These are phyloP conservation scores for Pleurotus djamor DNA, from an alignment of 768 basidiomycete species.

Conservation along the genomic window DNA sequence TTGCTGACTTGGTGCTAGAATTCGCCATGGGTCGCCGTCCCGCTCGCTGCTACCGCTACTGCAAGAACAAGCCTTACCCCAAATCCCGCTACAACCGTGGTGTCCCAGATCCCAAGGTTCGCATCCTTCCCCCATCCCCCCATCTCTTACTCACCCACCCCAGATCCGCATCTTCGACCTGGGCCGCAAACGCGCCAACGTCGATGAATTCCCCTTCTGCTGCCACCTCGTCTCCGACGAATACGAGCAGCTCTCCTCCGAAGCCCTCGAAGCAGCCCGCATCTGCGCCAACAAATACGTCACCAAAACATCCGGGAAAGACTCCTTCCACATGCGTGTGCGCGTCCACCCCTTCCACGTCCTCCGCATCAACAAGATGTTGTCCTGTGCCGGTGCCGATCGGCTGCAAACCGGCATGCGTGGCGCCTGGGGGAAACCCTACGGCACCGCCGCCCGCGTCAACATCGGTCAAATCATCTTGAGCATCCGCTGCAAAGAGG, in stretches of 20 bases:
- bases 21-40: conserved; percentile 93
- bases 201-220: conserved; percentile 98
- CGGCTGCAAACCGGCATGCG: conserved; percentile 98
- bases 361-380: conserved; percentile 99
- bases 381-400: conserved; percentile 99
- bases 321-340: conserved; percentile 97
- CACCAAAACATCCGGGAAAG: conserved; percentile 97
- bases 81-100: conserved; percentile 97
- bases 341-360: conserved; percentile 99
- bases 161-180: conserved; percentile 97
- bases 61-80: conserved; percentile 99
- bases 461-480: conserved; percentile 96
- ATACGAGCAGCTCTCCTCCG: conserved; percentile 94
- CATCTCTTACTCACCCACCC: not conserved
- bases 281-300: conserved; percentile 99
- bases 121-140: conserved; percentile 9
- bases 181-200: conserved; percentile 92
- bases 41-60: conserved; percentile 98
- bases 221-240: conserved; percentile 96
- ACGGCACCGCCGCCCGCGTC: conserved; percentile 93
- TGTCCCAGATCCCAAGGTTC: conserved; percentile 93
- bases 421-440: conserved; percentile 99
- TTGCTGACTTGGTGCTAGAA: conserved; percentile 12
- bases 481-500: conserved; percentile 87
- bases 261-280: conserved; percentile 97